These are phyloP conservation scores for Neopestalotiopsis sp. DNA, from an alignment of 2,329 filamentous ascomycete species.

Conservation along the genomic window DNA sequence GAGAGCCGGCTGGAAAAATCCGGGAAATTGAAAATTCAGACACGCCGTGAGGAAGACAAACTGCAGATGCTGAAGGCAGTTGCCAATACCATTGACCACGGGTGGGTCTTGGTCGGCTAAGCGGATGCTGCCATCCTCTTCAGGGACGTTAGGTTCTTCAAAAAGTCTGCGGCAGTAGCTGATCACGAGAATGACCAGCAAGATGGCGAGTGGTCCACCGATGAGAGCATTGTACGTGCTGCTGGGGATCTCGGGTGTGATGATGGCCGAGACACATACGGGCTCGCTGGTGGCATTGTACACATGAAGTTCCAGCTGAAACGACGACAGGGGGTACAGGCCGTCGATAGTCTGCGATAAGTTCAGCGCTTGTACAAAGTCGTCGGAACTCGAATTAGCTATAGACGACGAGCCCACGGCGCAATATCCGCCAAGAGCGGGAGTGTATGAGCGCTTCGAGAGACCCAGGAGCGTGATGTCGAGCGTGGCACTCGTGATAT, in stretches of 20 bases:
- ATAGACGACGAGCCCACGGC: background rate
- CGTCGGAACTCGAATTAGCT: background rate
- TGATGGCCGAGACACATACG: background rate
- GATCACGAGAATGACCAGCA: background rate
- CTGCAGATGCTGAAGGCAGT: conserved; percentile 78
- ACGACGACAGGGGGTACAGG: background rate
- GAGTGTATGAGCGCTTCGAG: background rate
- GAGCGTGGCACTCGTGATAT: background rate
- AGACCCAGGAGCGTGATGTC: conserved; percentile 2
- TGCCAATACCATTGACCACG: conserved; percentile 23
- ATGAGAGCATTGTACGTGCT: background rate
- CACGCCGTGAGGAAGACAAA: conserved; percentile 74
- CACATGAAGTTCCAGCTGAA: background rate
- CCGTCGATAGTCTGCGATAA: background rate
- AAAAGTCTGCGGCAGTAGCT: background rate
- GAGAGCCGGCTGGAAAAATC: conserved; percentile 73
- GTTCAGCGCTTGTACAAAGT: background rate
- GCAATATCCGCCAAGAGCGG: background rate
- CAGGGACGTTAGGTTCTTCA: background rate
- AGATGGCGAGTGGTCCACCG: background rate
- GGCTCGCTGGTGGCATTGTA: background rate
- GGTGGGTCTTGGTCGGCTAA: background rate
- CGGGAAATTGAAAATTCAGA: conserved; percentile 73
- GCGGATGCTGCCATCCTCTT: background rate
- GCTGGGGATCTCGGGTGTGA: conserved; percentile 7